Evolutionary conservation across 2,329 filamentous ascomycete genomes (phyloP).

Genomic region (Fusarium papillatum): DNA sequence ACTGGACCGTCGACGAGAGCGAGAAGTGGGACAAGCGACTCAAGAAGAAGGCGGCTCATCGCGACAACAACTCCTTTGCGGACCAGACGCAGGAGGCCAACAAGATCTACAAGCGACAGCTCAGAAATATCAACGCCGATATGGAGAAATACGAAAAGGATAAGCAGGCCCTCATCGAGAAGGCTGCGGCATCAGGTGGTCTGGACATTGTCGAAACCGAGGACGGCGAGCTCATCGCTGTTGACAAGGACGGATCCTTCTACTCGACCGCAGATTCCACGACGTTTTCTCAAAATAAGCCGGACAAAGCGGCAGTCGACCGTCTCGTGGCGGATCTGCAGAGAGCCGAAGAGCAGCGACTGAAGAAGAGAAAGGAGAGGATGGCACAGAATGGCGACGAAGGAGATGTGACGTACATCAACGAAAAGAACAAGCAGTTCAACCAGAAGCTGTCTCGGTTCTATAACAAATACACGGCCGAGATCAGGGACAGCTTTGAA

Average conservation of each 20-base stretch:
- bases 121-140: conserved; percentile 82
- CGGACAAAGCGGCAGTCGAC: conserved; percentile 89
- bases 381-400: conserved; percentile 85
- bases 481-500: conserved; percentile 98
- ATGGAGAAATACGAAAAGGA: conserved; percentile 88
- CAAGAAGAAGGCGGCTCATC: conserved; percentile 85
- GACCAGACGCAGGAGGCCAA: conserved; percentile 90
- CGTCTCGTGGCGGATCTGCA: conserved; percentile 87
- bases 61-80: conserved; percentile 90
- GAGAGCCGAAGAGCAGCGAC: conserved; percentile 87
- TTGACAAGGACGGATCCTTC: conserved; percentile 92
- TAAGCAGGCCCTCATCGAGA: conserved; percentile 87
- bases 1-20: conserved; percentile 96
- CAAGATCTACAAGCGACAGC: conserved; percentile 94
- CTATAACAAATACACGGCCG: conserved; percentile 98
- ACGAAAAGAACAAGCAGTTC: conserved; percentile 99
- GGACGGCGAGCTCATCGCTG: conserved; percentile 91
- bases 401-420: conserved; percentile 97
- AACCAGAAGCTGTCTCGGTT: conserved; percentile 97
- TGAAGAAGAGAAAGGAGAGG: conserved; percentile 89
- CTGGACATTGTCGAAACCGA: conserved; percentile 97
- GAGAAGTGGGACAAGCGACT: conserved; percentile 94
- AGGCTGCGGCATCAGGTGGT: conserved; percentile 85
- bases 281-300: conserved; percentile 86
- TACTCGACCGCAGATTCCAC: conserved; percentile 91